A percentile compares a stretch with the other conserved stretches of the same genome.
Conservation (phyloP, 2,329 filamentous ascomycete species). For the Apiospora koreana region DNA sequence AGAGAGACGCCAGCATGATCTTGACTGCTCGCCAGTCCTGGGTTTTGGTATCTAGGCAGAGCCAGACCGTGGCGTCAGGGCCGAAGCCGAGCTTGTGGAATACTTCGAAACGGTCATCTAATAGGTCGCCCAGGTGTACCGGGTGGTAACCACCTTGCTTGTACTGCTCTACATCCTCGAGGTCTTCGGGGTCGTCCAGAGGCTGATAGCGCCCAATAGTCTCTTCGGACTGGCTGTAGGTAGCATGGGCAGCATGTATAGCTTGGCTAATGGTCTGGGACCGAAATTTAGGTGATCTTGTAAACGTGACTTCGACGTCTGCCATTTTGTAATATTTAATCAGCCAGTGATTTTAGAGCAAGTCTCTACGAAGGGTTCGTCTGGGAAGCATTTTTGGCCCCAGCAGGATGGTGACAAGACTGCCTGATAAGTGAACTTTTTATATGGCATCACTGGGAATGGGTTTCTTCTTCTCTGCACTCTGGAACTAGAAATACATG, state of each 20-base stretch:
- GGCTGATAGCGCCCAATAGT: not conserved
- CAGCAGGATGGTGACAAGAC: not conserved
- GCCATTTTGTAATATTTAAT: not conserved
- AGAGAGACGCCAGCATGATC: not conserved
- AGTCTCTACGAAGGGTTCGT: not conserved
- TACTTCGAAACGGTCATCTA: constrained; percentile 10
- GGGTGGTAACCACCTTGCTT: constrained; percentile 11
- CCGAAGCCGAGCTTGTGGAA: constrained; percentile 12
- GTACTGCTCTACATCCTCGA: constrained; percentile 1
- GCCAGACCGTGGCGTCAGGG: constrained; percentile 13
- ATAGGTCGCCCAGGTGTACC: constrained; percentile 8
- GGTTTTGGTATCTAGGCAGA: constrained; percentile 2
- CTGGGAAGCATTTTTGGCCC: not conserved
- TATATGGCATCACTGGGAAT: not conserved
- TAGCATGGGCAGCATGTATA: not conserved
- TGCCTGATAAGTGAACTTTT: not conserved
- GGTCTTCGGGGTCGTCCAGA: not conserved
- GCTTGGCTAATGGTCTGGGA: not conserved
- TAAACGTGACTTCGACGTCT: not conserved
- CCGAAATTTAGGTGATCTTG: not conserved
- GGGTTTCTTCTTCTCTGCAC: no score
- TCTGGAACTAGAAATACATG: not conserved
- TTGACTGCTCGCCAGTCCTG: constrained; percentile 12
- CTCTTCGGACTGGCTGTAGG: not conserved
- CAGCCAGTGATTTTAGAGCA: not conserved